These are phyloP conservation scores for Lagenidium sp. DNA, from an alignment of 352 stramenopile genomes.

Conservation along the genomic window DNA sequence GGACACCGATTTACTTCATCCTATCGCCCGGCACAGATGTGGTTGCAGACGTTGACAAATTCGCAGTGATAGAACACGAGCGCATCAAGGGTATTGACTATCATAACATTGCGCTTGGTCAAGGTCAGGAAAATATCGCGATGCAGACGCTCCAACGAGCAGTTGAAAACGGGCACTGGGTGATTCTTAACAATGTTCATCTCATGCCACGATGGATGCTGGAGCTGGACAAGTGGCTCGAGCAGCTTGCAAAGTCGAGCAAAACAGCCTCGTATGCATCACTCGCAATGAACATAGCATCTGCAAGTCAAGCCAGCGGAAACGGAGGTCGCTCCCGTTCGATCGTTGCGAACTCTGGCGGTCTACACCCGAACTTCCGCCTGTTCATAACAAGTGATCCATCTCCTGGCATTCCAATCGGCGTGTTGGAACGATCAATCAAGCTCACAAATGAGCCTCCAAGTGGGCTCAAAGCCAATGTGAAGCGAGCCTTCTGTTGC, in stretches of 20 bases:
- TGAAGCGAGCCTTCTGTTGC: slow-evolving; percentile 80
- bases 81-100: slow-evolving; percentile 94
- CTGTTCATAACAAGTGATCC: slow-evolving; percentile 89
- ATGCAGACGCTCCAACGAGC: slow-evolving; percentile 83
- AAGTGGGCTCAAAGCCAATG: slow-evolving; percentile 81
- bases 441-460: slow-evolving; percentile 88
- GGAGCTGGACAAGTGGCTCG: slow-evolving; percentile 90
- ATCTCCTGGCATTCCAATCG: slow-evolving; percentile 78
- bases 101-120: slow-evolving; percentile 92
- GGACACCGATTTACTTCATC: slow-evolving; percentile 97
- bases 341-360: slow-evolving; percentile 19
- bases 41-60: slow-evolving; percentile 92
- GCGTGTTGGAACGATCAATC: slow-evolving; percentile 83
- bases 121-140: slow-evolving; percentile 90
- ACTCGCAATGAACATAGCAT: slow-evolving; percentile 13
- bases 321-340: not conserved
- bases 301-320: not conserved
- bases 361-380: slow-evolving; percentile 70
- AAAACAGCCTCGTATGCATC: slow-evolving; percentile 41
- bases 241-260: slow-evolving; percentile 57
- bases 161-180: slow-evolving; percentile 91
- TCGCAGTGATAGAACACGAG: slow-evolving; percentile 88
- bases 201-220: slow-evolving; percentile 93
- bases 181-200: slow-evolving; percentile 94
- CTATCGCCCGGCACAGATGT: slow-evolving; percentile 95